Base-by-base conservation (phyloP, 2,329 filamentous ascomycete genomes). In the Pezicula radicicola region DNA sequence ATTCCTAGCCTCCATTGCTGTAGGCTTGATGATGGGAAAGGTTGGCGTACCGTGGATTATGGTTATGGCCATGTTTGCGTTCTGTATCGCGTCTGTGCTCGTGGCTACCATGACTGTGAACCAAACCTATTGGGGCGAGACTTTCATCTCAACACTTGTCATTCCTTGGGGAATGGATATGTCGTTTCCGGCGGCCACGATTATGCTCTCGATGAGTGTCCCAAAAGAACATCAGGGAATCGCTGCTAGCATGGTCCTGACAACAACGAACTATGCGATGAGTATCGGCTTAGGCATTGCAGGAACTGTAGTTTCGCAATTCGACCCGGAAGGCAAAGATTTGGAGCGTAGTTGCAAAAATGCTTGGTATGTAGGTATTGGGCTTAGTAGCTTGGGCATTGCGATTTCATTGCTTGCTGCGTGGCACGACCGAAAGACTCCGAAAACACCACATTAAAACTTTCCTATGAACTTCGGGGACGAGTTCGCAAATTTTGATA, bases 121-220 rank as follows among this genome's bases (percentile, higher is more conserved):
- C 5, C 82, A 87, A 63, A 76, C 70, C 0, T 88, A 88, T 69
- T 88, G 85, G 85, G 72, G 70, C 16, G 78, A 84, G 55, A 72
- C 77, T 0, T 88, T 88, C 60, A 72, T 84, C 7, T 74, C 74
- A 6, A 70, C 81, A 4, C 25, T 86, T 3, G 60, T 87, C 44
- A 80, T 81, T 66, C 77, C 81, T 0, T 83, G 78, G 59, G 82
- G 83, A 2, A 84, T 87, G 78, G 18, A 39, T 39, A 15, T 39
- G 15, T n/a, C 15, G 15, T 39, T 39, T 18, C 36, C 36, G 2
- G 36, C 36, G 15, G 36, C 15, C 2, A 39, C 36, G 6, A 39
- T 39, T 18, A 15, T 39, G 15, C 15, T 39, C 15, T n/a, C 15
- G 5, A 39, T n/a, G 15, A 18, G 15, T 13, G 18, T 39, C 6